Base-by-base conservation (phyloP, 2,329 filamentous ascomycete species). In the Fusarium coffeatum region DNA sequence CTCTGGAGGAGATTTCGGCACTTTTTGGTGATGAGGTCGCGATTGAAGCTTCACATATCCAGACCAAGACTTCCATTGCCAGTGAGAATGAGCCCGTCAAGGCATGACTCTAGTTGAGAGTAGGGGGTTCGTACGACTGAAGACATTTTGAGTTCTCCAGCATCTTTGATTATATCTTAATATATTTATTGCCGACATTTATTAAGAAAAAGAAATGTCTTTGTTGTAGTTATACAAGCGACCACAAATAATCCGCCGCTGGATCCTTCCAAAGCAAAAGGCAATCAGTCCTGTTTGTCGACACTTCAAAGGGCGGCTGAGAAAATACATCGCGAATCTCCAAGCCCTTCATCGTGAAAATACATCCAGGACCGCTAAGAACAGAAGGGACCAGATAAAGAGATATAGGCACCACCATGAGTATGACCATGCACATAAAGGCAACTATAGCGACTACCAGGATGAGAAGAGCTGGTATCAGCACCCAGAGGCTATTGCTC, bases 191-290 rank as follows among this genome's bases (percentile, higher is more conserved):
- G 9, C 10, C 16, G 18, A 18, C 9, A n/a, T 37, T 3, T 9
- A 6, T 9, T 5, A 6, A 11, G 3, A n/a, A 9, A 11, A 4
- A 37, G 9, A 11, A 7, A 4, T 4, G 6, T 11, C 3, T 37
- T n/a, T n/a, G 18, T 12, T n/a, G 7, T 11, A 37, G 6, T 27
- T 28, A 63, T 3, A 63, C 43, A 1, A 68, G 51, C 2, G 64
- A 68, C 65, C 65, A 68, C 13, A 68, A 8, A n/a, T 67, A 42
- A 1, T 68, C 65, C 4, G 58, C 48, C 3, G 34, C 23, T 2
- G 64, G 40, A 3, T 68, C 65, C 37, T 59, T 68, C 65, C 65
- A 68, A 4, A 68, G 32, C 3, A 53, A 32, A 12, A 43, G 4
- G 8, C 65, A 68, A 8, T 40, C 27, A 7, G 43, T 58, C 11